Evolutionary conservation across 2,329 filamentous ascomycete species (phyloP), one percentile per base, ranked within the genome.

Genomic region (Cladophialophora carrionii): DNA sequence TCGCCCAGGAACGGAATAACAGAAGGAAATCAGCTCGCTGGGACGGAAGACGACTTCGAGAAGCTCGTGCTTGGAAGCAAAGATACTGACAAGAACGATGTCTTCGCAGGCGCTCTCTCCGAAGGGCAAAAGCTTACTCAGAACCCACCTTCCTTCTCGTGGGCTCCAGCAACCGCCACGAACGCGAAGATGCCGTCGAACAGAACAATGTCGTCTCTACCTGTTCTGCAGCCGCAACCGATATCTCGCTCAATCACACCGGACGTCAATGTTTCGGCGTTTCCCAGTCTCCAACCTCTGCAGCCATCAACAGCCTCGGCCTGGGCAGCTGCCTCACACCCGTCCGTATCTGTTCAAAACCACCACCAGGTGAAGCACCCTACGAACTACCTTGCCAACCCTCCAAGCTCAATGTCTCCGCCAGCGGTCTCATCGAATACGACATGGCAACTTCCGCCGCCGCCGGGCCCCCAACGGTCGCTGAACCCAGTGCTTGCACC

Each of bases 11-110:
- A 71, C 43, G 70, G 72, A 37, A 69, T 66, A 48, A 71, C 65
- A 6, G 66, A 66, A 6, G 70, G 80, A 49, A 84, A 82, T 56
- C 82, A 84, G 8, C 81, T 83, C 3, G 81, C 81, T n/a, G 83
- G 80, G 12, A 71, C 72, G 29, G 83, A 90, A 56, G 85, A 90
- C 64, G 92, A 96, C 73, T 99, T 98, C 73, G 93, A 96, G 75
- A 86, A 86, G 1, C 86, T 99, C 2, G 93, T 99, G 58, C 92
- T 96, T 73, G 94, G 94, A 8, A 87, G 85, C 62, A 80, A 82
- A 54, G 78, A 73, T 31, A 77, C 74, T n/a, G 73, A 71, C 61
- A 71, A 68, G 57, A 73, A 73, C 29, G 74, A 75, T 60, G 73
- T 75, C 71, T 67, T 72, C 72, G 66, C 74, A 72, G 69, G 71